Percentiles rank a stretch among this genome's conserved stretches.
Conservation (phyloP, 2,329 filamentous ascomycete genomes). For the Rhynchosporium agropyri region DNA sequence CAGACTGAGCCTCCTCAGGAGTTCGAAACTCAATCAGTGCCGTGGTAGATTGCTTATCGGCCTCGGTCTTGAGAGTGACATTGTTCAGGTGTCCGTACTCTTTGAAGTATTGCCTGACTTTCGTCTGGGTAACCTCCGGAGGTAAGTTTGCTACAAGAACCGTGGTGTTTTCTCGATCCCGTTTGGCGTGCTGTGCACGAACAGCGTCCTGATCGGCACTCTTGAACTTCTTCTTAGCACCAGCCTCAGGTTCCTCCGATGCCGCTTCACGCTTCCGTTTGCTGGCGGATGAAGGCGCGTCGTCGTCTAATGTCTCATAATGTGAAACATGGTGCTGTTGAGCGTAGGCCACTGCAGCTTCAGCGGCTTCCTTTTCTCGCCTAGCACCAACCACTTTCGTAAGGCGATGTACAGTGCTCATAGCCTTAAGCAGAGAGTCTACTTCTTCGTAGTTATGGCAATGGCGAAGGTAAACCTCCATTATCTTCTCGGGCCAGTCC, state of each 20-base stretch:
- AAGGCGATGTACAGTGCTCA: constrained; percentile 72
- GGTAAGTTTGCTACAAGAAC: constrained; percentile 82
- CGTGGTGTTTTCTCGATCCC: constrained; percentile 89
- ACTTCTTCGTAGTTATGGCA: constrained; percentile 90
- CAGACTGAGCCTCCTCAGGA: constrained; percentile 77
- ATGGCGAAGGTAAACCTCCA: constrained; percentile 75
- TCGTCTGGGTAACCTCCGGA: constrained; percentile 65
- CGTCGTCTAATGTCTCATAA: constrained; percentile 38
- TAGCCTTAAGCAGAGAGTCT: constrained; percentile 70
- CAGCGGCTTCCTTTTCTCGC: constrained; percentile 65
- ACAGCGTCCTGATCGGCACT: constrained; percentile 42
- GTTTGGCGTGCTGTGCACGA: constrained; percentile 56
- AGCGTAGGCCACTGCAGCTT: constrained; percentile 57
- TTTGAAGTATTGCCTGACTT: constrained; percentile 86
- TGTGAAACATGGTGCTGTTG: constrained; percentile 41
- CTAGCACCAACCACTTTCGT: constrained; percentile 64
- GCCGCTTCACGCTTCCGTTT: constrained; percentile 78
- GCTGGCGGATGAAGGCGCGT: constrained; percentile 35
- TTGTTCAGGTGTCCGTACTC: constrained; percentile 85
- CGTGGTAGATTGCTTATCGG: constrained; percentile 61
- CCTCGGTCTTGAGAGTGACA: constrained; percentile 67
- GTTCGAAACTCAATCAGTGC: constrained; percentile 85
- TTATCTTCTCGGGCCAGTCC: constrained; percentile 76
- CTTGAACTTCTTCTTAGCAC: constrained; percentile 68
- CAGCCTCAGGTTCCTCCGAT: constrained; percentile 52